Evolutionary conservation across 2,329 filamentous ascomycete genomes (phyloP), one percentile per base, ranked within the genome.

Genomic region (Scleromitrula shiraiana): DNA sequence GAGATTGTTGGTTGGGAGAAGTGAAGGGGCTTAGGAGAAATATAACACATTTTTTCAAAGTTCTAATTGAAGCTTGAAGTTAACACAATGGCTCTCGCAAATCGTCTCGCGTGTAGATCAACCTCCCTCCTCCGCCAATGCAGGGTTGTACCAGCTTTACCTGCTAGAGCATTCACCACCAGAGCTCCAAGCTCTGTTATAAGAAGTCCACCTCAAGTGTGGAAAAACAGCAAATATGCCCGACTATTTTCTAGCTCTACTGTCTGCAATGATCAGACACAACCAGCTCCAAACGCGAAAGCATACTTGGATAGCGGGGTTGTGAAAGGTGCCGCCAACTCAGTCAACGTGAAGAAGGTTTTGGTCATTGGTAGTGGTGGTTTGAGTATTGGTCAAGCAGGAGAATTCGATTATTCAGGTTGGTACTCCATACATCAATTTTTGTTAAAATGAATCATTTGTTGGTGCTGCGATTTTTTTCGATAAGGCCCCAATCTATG

Each of bases 381-480:
- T 69, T 77, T 97, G 59, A 88, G 88, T 67, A 97, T 97, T 78
- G 91, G 91, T 55, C 91, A 97, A 71, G 91, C 91, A 56, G 91
- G 91, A 72, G 91, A 97, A 73, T 97, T 97, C 63, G 91, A 97
- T 71, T 97, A 97, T 70, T 97, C 93, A 68, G 91, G 89, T 95
- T 53, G 26, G 61, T 62, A 9, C 35, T 49, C 50, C 46, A 44
- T 38, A 41, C n/a, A 41, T 27, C 27, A 41, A 35, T 39, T 30
- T 49, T 29, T 32, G 36, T 15, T 7, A 38, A 35, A 41, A 56
- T 62, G 59, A 62, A 53, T 62, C 56, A 60, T 39, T 12, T 29
- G 15, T 44, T 29, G 40, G 32, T 30, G 19, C 17, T 22, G 20
- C 12, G 10, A 7, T 22, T 19, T 23, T 27, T 12, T 19, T 37